Base-by-base conservation (phyloP, 192 early-diverging fungal species). In the Umbelopsis vinacea region DNA sequence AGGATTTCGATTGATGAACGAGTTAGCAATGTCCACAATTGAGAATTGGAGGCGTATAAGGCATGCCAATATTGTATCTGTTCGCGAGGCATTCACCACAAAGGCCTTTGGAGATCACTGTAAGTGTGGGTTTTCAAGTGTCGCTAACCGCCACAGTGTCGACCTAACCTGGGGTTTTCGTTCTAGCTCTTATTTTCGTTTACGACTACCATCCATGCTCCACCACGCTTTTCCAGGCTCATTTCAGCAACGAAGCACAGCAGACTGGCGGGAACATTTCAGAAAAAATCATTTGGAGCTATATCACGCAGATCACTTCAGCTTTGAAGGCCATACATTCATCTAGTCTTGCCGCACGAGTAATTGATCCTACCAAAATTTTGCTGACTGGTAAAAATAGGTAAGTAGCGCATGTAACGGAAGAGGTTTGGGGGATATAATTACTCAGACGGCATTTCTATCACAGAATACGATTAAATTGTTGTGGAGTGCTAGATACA, bases 21-120 rank as follows among this genome's bases (percentile, higher is more conserved):
- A 96, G 66, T 43, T 87, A 29, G 92, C 94, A 1, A 94, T 99
- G 82, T 76, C 86, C 15, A 89, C 85, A 6, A 86, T 98, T 23
- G 96, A 98, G 53, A 84, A 63, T 37, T 99, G 98, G 98, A 84
- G 89, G 50, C 72, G 87, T 53, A 87, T 98, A 19, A 83, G 89
- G 46, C 93, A 95, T 75, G 86, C 95, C 12, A 92, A 90, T 68
- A 83, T 98, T 60, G 94, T 95, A 8, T 93, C 90, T 33, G 84
- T 98, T 24, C 85, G 92, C 17, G 96, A 98, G 80, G 98, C 93
- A 24, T 98, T 99, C 74, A 95, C 96, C 1, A 98, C 96, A 7
- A 93, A 91, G 48, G 94, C 94, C 3, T 98, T 98, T 89, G 95
- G 94, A 17, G 97, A 98, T 76, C 87, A 92, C 54, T 96, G 92